These are phyloP conservation scores for Mrakia gelida DNA, from an alignment of 768 basidiomycete species.

Conservation along the genomic window DNA sequence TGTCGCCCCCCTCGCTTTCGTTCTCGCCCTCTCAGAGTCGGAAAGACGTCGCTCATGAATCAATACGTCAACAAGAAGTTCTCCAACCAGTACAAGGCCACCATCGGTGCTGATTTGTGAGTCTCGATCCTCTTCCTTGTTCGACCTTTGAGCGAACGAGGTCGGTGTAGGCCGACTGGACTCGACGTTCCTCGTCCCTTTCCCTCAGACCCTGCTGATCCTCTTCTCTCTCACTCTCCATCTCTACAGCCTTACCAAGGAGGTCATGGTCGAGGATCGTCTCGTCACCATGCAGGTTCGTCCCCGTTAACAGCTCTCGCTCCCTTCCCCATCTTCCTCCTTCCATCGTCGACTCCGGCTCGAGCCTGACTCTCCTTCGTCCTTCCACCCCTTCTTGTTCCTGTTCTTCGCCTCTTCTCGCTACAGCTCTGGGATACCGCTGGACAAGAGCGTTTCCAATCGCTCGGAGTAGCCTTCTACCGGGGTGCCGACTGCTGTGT, in stretches of 20 bases:
- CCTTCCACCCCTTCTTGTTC: neutral
- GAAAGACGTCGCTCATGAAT: constrained; percentile 99
- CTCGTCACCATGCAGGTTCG: constrained; percentile 96
- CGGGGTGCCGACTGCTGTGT: constrained; percentile 99
- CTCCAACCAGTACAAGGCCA: constrained; percentile 99
- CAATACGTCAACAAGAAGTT: constrained; percentile 99
- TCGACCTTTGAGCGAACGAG: neutral
- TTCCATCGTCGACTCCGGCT: neutral
- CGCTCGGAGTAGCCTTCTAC: constrained; percentile 97
- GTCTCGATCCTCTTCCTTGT: neutral
- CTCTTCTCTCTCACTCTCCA: neutral
- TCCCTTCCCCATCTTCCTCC: neutral
- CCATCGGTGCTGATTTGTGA: constrained; percentile 47
- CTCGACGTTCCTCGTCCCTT: too few relatives aligned
- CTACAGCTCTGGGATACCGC: constrained; percentile 97
- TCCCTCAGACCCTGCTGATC: neutral
- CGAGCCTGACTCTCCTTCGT: neutral
- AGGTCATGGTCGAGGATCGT: constrained; percentile 97
- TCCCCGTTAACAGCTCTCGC: constrained; percentile 6
- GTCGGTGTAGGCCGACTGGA: neutral
- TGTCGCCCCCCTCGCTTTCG: constrained; percentile 3
- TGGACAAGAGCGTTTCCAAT: constrained; percentile 99
- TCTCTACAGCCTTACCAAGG: constrained; percentile 81
- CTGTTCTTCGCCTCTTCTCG: neutral
- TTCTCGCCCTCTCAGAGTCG: constrained; percentile 58